Percentiles rank a stretch among this genome's conserved stretches.
phyloP scores from a whole-genome alignment of 192 early-diverging fungal genomes.

The Dimargaris xerosporica region DNA sequence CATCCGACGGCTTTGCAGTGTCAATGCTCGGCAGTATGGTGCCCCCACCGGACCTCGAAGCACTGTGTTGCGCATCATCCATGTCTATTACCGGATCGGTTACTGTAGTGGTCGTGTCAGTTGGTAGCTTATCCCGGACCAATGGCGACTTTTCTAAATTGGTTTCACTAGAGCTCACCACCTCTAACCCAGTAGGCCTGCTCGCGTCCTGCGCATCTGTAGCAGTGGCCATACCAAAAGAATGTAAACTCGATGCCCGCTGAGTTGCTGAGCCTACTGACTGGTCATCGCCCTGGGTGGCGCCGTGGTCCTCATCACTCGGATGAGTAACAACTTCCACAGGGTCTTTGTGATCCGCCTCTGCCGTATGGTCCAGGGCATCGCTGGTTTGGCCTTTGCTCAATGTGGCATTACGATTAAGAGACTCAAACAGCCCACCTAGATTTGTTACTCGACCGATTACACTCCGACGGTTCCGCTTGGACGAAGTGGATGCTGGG shows the following conservation, averaged over 20 bases:
- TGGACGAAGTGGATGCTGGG: background rate
- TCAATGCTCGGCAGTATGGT: background rate
- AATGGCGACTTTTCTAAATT: background rate
- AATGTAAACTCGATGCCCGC: background rate
- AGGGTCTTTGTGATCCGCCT: background rate
- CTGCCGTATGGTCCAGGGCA: background rate
- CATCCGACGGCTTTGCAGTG: background rate
- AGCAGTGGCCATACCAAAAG: background rate
- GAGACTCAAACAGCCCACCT: slow-evolving; percentile 5
- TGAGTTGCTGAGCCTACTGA: background rate
- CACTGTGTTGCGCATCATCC: background rate
- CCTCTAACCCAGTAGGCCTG: background rate
- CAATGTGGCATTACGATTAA: background rate
- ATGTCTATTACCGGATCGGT: background rate
- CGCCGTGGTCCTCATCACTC: background rate
- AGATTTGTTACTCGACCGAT: slow-evolving; percentile 7
- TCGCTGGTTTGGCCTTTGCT: background rate
- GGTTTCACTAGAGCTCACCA: background rate
- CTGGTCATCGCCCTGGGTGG: background rate
- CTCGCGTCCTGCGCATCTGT: background rate
- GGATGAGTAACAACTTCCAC: background rate
- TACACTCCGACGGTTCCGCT: background rate
- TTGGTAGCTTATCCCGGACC: background rate
- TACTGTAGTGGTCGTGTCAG: background rate
- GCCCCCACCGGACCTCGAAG: background rate